Evolutionary conservation across 1,139 yeast genomes (phyloP).

Genomic region (Geotrichum macrosporum): DNA sequence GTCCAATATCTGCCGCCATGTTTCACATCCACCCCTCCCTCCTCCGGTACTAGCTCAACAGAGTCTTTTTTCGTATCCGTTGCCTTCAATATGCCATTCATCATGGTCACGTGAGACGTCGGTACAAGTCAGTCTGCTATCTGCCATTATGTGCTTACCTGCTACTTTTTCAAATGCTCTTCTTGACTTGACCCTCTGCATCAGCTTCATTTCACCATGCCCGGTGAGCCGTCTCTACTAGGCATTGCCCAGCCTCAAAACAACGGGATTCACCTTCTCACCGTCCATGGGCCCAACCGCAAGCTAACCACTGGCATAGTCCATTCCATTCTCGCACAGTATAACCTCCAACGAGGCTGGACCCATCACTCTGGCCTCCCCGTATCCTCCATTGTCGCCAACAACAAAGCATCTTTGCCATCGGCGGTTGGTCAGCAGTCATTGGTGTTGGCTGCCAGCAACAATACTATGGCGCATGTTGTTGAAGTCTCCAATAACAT

Average conservation of each 20-base stretch:
- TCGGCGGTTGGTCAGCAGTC: no score
- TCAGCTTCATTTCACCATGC: no score
- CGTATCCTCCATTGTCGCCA: neutral
- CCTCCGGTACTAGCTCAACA: neutral
- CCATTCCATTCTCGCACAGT: constrained; percentile 3
- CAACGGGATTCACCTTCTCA: constrained; percentile 12
- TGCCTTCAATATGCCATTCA: no score
- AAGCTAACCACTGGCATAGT: neutral
- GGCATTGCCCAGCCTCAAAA: constrained; percentile 2
- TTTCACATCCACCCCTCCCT: neutral
- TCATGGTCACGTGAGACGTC: no score
- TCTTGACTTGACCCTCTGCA: no score
- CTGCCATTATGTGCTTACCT: no score
- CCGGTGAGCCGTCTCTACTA: no score
- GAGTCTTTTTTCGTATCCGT: neutral
- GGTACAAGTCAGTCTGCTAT: no score
- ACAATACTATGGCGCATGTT: constrained; percentile 7
- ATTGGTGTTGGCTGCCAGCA: no score
- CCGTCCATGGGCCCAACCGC: constrained; percentile 2
- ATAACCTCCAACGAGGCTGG: constrained; percentile 10
- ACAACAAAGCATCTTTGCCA: constrained; percentile 1
- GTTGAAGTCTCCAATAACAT: no score
- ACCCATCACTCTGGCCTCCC: constrained; percentile 5
- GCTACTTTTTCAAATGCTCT: no score
- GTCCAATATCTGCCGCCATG: no score